Evolutionary conservation across 495 filamentous ascomycete species (phyloP), one percentile per base, ranked within the genome.

Genomic region (Achaetomiella virescens): DNA sequence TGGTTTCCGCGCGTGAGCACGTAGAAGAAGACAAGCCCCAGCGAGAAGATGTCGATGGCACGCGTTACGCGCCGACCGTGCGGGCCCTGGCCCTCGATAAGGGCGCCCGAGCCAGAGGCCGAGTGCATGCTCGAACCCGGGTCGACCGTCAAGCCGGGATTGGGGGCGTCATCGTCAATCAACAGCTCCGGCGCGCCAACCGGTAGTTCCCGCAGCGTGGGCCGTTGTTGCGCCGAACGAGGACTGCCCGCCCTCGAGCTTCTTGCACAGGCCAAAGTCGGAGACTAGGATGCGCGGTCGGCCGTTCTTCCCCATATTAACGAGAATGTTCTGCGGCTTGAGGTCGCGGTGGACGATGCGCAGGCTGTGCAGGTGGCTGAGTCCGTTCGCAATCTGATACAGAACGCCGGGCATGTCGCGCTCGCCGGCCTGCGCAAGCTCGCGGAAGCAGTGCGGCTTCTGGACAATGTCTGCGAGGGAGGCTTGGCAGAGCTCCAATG

Each of bases 221-320:
- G 90, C 90, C 2, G 92, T 97, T 4, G 93, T 95, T 8, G 91
- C 89, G 18, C 91, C 86, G 68, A 97, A 91, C 0, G 93, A 97
- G 47, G 90, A 96, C 63, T 91, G 89, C 43, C 95, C 91, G 52
- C 88, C 90, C 53, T 97, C 93, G n/a, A 98, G 73, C 65, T 96
- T 97, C 78, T 97, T 97, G 71, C 93, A 97, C 18, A 98, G 81
- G 12, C 93, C 93, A 69, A 98, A 98, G 71, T 97, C 93, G 1
- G 95, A 97, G 33, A 98, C 95, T 10, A 97, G 82, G 4, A 97
- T 75, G 15, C 92, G 87, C 29, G 86, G 84, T 41, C 70, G 76
- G n/a, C 77, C 75, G 44, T 78, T 74, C 69, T 83, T 72, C 72
- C 76, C 73, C 69, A 81, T 76, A 38, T 78, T 74, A 47, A 96